A percentile compares a stretch with the other conserved stretches of the same genome.
Evolutionary conservation across 2,329 filamentous ascomycete genomes (phyloP).

Genomic region (Penicillium capsulatum): DNA sequence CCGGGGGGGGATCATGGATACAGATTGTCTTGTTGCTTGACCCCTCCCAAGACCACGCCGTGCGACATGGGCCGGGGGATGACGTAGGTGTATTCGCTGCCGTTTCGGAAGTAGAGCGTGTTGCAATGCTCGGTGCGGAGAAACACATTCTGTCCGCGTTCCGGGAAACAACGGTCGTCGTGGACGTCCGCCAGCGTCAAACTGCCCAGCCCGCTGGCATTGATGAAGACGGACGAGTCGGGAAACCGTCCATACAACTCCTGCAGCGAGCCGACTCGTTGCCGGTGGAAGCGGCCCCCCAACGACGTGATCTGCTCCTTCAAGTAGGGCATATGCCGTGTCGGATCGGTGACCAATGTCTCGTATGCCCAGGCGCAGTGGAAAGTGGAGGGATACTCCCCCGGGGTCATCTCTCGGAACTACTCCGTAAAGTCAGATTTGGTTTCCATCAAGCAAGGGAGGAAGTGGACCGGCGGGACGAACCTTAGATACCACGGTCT

Average conservation of each 20-base stretch:
- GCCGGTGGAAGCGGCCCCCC: conserved; percentile 35
- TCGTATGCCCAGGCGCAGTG: conserved; percentile 35
- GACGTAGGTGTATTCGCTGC: conserved; percentile 38
- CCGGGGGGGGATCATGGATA: conserved; percentile 13
- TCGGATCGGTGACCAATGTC: conserved; percentile 38
- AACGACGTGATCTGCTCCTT: conserved; percentile 26
- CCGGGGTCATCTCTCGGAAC: conserved; percentile 32
- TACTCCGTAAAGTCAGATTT: conserved; percentile 10
- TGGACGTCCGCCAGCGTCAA: conserved; percentile 32
- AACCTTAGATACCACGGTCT: conserved; percentile 35
- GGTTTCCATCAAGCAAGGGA: not conserved
- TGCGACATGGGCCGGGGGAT: conserved; percentile 35
- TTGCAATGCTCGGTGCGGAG: conserved; percentile 28
- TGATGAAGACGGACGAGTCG: conserved; percentile 36
- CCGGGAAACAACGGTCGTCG: conserved; percentile 35
- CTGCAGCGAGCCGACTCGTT: conserved; percentile 30
- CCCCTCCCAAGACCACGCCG: conserved; percentile 35
- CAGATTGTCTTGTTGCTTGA: conserved; percentile 34
- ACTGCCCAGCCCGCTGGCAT: conserved; percentile 38
- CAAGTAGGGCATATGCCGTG: conserved; percentile 36
- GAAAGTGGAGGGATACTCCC: conserved; percentile 34
- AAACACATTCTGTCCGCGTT: conserved; percentile 39
- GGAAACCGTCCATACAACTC: conserved; percentile 36
- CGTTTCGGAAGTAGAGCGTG: conserved; percentile 36
- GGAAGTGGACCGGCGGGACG: not conserved